A percentile compares a stretch with the other conserved stretches of the same genome.
These are phyloP conservation scores for Kitagawia praeruptora DNA, from an alignment of 129 eudicot species.

Conservation along the genomic window DNA sequence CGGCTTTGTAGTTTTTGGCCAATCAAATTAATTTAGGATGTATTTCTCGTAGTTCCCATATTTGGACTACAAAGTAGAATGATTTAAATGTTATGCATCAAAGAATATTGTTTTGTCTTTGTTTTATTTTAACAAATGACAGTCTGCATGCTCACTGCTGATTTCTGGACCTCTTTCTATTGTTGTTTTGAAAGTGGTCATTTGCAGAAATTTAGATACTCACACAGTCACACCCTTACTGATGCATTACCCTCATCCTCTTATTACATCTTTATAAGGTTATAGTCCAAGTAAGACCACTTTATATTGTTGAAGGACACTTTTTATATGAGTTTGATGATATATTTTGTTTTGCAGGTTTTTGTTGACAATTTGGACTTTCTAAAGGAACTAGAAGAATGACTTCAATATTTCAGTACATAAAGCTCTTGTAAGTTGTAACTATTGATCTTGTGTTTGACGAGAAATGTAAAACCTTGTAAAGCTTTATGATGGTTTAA, in stretches of 20 bases:
- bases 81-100: not conserved
- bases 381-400: conserved; percentile 58
- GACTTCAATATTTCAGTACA: conserved; percentile 8
- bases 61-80: not conserved
- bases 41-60: no score
- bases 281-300: no score
- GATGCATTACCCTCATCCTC: no score
- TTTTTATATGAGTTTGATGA: not conserved
- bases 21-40: not conserved
- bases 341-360: conserved; percentile 28
- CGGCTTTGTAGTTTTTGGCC: no score
- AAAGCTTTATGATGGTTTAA: not conserved
- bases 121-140: not conserved
- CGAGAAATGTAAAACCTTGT: not conserved
- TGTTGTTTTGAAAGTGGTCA: no score
- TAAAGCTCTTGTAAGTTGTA: not conserved
- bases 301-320: no score
- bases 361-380: conserved; percentile 67
- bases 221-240: no score
- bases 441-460: not conserved
- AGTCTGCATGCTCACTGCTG: no score
- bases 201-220: no score
- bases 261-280: no score
- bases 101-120: no score
- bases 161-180: no score